Evolutionary conservation across 2,329 filamentous ascomycete genomes (phyloP).

Genomic region (Chaetomium globosum): DNA sequence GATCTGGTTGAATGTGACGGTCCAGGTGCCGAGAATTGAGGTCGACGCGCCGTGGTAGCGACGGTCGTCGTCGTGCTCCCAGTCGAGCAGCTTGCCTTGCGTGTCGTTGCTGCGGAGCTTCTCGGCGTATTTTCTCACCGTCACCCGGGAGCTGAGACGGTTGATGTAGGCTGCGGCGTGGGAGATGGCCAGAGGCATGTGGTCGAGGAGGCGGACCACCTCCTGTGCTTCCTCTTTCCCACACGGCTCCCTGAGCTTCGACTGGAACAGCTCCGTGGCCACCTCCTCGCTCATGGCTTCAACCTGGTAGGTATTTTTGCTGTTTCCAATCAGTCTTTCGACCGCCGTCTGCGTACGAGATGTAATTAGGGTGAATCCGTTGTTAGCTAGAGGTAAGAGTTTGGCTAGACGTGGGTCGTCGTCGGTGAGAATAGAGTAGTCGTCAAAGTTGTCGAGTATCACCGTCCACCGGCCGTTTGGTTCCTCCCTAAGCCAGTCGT

Average conservation of each 20-base stretch:
- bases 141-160: conserved; percentile 32
- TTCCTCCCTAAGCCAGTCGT: conserved; percentile 40
- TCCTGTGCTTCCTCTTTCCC: conserved; percentile 24
- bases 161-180: conserved; percentile 43
- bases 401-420: not conserved
- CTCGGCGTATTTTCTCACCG: conserved; percentile 44
- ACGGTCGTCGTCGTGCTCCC: conserved; percentile 24
- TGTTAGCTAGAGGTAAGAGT: conserved; percentile 9
- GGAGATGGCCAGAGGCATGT: conserved; percentile 41
- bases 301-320: not conserved
- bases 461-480: conserved; percentile 41
- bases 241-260: conserved; percentile 10
- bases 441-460: conserved; percentile 45
- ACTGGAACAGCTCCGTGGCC: conserved; percentile 38
- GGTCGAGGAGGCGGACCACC: conserved; percentile 40
- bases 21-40: conserved; percentile 37
- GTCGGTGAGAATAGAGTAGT: conserved; percentile 34
- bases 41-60: conserved; percentile 32
- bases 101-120: conserved; percentile 37
- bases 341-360: not conserved
- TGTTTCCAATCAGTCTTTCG: conserved; percentile 5
- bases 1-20: conserved; percentile 41
- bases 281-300: conserved; percentile 2
- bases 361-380: conserved; percentile 23
- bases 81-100: not conserved